phyloP scores from a whole-genome alignment of 2,329 filamentous ascomycete genomes.

The Arthroderma sp. region DNA sequence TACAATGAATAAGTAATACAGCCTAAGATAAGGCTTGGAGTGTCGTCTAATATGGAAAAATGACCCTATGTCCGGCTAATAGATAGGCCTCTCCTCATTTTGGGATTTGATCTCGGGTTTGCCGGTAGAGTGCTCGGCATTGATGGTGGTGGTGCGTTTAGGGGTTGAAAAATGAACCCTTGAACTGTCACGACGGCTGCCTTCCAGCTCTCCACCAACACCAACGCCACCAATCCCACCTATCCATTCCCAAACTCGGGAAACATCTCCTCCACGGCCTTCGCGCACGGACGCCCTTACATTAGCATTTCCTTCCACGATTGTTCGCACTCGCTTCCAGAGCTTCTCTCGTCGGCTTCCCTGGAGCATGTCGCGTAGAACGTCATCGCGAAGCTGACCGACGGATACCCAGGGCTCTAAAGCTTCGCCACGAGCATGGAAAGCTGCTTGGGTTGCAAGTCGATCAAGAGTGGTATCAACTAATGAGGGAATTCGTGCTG shows the following conservation, averaged over 20 bases:
- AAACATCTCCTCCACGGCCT: conserved; percentile 41
- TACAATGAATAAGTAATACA: too few relatives aligned
- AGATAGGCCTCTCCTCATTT: too few relatives aligned
- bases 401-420: conserved; percentile 73
- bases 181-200: conserved; percentile 16
- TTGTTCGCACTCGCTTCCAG: conserved; percentile 68
- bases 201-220: conserved; percentile 19
- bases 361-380: conserved; percentile 69
- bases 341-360: conserved; percentile 62
- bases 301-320: conserved; percentile 91
- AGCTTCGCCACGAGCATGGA: conserved; percentile 53
- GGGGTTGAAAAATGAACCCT: conserved; percentile 16
- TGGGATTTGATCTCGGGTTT: too few relatives aligned
- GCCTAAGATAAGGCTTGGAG: too few relatives aligned
- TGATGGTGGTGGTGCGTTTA: too few relatives aligned
- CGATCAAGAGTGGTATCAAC: conserved; percentile 75
- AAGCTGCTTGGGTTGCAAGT: conserved; percentile 67
- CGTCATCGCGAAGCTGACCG: conserved; percentile 80
- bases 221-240: conserved; percentile 43
- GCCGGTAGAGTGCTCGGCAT: too few relatives aligned
- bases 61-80: too few relatives aligned
- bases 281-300: conserved; percentile 65
- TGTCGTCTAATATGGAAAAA: too few relatives aligned
- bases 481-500: conserved; percentile 63
- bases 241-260: conserved; percentile 57